These are phyloP conservation scores for Ustulina deusta DNA, from an alignment of 2,329 filamentous ascomycete species.

Conservation along the genomic window DNA sequence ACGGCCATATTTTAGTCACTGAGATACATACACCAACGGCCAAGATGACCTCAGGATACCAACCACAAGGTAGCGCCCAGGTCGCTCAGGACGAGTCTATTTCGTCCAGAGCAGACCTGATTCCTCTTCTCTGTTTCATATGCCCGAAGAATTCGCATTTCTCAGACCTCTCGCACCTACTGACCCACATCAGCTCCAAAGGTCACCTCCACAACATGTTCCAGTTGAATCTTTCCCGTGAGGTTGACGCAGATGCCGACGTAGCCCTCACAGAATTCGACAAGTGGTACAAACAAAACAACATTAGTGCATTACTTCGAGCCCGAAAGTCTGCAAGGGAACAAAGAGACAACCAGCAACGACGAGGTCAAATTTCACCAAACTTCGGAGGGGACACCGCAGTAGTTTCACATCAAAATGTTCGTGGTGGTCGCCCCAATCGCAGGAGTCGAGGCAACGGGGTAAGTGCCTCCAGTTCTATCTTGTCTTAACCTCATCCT, in stretches of 20 bases:
- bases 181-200: constrained; percentile 93
- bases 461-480: constrained; percentile 37
- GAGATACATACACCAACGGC: background rate
- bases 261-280: constrained; percentile 76
- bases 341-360: constrained; percentile 63
- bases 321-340: constrained; percentile 81
- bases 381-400: constrained; percentile 45
- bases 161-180: constrained; percentile 89
- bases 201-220: constrained; percentile 89
- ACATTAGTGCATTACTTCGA: constrained; percentile 78
- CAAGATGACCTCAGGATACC: constrained; percentile 33
- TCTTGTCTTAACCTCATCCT: background rate
- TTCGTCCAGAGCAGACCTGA: constrained; percentile 47
- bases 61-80: constrained; percentile 22
- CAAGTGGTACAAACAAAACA: constrained; percentile 79
- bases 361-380: constrained; percentile 44
- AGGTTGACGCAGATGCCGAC: constrained; percentile 74
- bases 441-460: constrained; percentile 40
- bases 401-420: constrained; percentile 38
- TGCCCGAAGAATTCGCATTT: constrained; percentile 85
- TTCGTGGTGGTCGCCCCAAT: constrained; percentile 32
- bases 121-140: constrained; percentile 83
- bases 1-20: constrained; percentile 6
- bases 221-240: constrained; percentile 79
- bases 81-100: constrained; percentile 7